Percentiles rank a stretch among this genome's conserved stretches.
These are phyloP conservation scores for Canna indica DNA, from an alignment of 176 grass and related monocot species.

Conservation along the genomic window DNA sequence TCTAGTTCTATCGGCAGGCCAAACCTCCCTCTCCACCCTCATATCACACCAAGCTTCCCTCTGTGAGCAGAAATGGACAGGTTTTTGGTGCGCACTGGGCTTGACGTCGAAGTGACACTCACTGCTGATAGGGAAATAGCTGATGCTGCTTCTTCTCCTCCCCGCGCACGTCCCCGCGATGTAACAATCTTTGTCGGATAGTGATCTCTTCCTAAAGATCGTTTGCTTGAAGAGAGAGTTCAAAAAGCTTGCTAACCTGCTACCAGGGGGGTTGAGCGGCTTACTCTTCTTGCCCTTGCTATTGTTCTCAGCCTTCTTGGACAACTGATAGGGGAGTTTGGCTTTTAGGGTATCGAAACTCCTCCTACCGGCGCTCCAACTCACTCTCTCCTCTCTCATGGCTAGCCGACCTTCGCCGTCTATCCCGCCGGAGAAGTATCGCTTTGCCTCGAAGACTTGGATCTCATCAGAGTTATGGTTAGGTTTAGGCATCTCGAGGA, in stretches of 20 bases:
- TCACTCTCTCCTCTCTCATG: neutral
- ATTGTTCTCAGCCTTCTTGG: neutral
- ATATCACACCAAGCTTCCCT: neutral
- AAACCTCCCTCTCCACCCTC: neutral
- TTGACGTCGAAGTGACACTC: neutral
- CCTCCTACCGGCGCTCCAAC: neutral
- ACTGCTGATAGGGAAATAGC: neutral
- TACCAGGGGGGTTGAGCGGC: neutral
- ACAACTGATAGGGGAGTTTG: neutral
- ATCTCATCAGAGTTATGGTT: neutral
- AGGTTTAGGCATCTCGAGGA: neutral
- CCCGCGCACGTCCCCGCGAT: neutral
- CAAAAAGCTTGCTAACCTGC: neutral
- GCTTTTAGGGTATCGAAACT: neutral
- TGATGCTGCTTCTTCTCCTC: neutral
- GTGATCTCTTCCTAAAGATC: neutral
- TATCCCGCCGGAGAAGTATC: conserved; percentile 2
- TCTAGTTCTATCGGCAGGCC: neutral
- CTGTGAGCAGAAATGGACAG: neutral
- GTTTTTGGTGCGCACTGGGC: neutral
- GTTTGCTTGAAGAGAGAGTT: neutral
- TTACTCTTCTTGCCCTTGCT: neutral
- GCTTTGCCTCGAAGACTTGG: neutral
- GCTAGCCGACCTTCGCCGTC: neutral
- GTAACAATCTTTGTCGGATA: neutral